These are phyloP conservation scores for Chaetoceros muelleri DNA, from an alignment of 108 stramenopile species.

Conservation along the genomic window DNA sequence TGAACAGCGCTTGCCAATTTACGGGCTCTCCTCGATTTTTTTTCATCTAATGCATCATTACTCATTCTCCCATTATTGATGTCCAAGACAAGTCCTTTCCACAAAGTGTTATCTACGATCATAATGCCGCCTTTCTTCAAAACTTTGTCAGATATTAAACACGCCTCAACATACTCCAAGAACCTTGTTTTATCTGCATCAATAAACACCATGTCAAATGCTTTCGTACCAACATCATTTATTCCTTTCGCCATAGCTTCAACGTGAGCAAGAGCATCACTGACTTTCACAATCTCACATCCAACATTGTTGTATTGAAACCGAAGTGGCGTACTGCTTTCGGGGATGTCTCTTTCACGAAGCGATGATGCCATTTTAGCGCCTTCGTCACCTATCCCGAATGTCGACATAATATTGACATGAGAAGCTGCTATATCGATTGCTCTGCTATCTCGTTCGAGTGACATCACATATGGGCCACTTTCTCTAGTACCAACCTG, in stretches of 20 bases:
- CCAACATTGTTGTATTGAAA: constrained; percentile 29
- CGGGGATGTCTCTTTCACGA: constrained; percentile 12
- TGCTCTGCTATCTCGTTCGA: constrained; percentile 73
- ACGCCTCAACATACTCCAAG: constrained; percentile 70
- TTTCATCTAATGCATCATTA: constrained; percentile 19
- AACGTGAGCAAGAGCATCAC: constrained; percentile 67
- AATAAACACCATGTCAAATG: constrained; percentile 84
- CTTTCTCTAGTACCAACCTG: constrained; percentile 8
- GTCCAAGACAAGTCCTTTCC: constrained; percentile 82
- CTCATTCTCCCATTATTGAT: constrained; percentile 25
- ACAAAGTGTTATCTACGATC: constrained; percentile 87
- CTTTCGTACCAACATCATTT: constrained; percentile 9
- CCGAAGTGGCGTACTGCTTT: constrained; percentile 20
- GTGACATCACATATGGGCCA: constrained; percentile 62
- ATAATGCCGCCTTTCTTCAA: constrained; percentile 71
- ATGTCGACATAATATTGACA: constrained; percentile 38
- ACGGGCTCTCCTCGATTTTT: constrained; percentile 58
- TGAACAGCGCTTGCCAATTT: constrained; percentile 83
- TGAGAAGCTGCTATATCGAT: constrained; percentile 62
- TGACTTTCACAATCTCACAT: constrained; percentile 52
- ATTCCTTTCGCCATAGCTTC: constrained; percentile 53
- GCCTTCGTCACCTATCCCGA: constrained; percentile 41
- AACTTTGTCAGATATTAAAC: constrained; percentile 41
- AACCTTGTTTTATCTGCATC: constrained; percentile 87
- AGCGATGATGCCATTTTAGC: constrained; percentile 36